These are phyloP conservation scores for Scheffersomyces spartinae DNA, from an alignment of 805 yeast species.

Conservation along the genomic window DNA sequence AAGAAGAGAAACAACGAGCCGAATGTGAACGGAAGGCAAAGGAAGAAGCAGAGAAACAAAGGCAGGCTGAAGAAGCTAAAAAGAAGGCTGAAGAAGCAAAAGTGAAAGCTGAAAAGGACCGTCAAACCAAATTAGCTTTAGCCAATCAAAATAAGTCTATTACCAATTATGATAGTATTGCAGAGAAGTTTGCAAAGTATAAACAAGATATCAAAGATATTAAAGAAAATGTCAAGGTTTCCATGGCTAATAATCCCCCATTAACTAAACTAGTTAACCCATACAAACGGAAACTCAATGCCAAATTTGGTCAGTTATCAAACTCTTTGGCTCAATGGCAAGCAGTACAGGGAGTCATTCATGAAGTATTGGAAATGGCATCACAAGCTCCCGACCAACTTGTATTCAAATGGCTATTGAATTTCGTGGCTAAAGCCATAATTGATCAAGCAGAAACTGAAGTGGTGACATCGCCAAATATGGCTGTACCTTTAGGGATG, in stretches of 20 bases:
- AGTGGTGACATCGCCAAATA: constrained; percentile 64
- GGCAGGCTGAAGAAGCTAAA: constrained; percentile 8
- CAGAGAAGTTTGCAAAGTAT: constrained; percentile 33
- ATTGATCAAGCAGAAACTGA: constrained; percentile 92
- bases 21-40: constrained; percentile 5
- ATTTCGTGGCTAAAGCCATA: constrained; percentile 74
- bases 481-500: constrained; percentile 71
- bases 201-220: constrained; percentile 44
- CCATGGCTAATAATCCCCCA: constrained; percentile 40
- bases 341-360: constrained; percentile 39
- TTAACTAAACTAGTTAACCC: constrained; percentile 42
- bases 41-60: constrained; percentile 11
- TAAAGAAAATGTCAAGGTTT: constrained; percentile 45
- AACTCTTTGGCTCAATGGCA: constrained; percentile 51
- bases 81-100: constrained; percentile 11
- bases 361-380: constrained; percentile 36
- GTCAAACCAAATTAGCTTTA: constrained; percentile 1
- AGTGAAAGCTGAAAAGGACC: constrained; percentile 5
- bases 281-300: constrained; percentile 70
- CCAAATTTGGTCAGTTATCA: constrained; percentile 87
- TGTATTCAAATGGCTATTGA: constrained; percentile 63
- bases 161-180: constrained; percentile 25
- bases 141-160: constrained; percentile 13
- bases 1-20: constrained; percentile 5
- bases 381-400: constrained; percentile 27